These are phyloP conservation scores for Wickerhamiella sorbophila DNA, from an alignment of 805 yeast genomes.

Conservation along the genomic window DNA sequence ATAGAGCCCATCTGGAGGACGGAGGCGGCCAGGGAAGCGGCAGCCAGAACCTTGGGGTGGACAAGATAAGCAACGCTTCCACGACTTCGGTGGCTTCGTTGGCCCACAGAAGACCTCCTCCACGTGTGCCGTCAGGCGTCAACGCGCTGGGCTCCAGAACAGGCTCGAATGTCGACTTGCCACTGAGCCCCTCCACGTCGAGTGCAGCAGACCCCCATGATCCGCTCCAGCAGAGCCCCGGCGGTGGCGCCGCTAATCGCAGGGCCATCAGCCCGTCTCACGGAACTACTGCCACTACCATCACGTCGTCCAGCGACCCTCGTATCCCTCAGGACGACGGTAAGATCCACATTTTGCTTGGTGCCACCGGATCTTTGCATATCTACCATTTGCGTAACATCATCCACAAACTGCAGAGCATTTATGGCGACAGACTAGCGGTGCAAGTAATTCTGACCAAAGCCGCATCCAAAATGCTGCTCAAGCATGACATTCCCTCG, in stretches of 20 bases:
- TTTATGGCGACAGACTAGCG: slow-evolving; percentile 63
- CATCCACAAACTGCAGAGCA: slow-evolving; percentile 65
- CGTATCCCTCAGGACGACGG: slow-evolving; percentile 70
- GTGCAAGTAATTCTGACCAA: slow-evolving; percentile 78
- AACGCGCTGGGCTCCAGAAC: not conserved
- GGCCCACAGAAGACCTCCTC: not conserved
- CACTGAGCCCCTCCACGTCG: not conserved
- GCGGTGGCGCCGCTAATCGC: not conserved
- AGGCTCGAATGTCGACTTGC: not conserved
- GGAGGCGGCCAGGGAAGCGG: not conserved
- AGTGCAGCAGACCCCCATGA: not conserved
- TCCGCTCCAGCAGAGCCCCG: not conserved
- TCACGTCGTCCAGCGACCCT: slow-evolving; percentile 32
- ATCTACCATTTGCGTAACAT: slow-evolving; percentile 66
- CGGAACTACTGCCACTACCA: not conserved
- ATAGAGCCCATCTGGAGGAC: not conserved
- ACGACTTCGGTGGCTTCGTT: not conserved
- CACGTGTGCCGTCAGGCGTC: not conserved
- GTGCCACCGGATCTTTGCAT: slow-evolving; percentile 82
- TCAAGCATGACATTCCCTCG: slow-evolving; percentile 41
- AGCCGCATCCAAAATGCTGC: slow-evolving; percentile 68
- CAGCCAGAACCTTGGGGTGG: not conserved
- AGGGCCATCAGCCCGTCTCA: not conserved
- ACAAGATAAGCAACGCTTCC: slow-evolving; percentile 1
- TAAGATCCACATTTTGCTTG: slow-evolving; percentile 70